These are phyloP conservation scores for Erysimum cheiranthoides DNA, from an alignment of 345 rosid species.

Conservation along the genomic window DNA sequence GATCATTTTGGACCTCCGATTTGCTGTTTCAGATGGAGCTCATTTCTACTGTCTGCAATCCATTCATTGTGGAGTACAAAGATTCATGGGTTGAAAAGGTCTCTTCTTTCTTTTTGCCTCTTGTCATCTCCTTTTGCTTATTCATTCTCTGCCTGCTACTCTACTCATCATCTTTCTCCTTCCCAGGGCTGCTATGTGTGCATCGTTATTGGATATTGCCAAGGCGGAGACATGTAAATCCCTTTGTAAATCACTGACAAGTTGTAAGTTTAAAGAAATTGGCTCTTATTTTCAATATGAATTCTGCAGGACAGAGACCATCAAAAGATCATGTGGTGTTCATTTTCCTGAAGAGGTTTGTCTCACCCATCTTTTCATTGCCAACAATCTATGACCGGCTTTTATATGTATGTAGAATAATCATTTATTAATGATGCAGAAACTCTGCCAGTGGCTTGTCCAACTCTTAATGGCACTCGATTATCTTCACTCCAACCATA, in stretches of 20 bases:
- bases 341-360: conserved; percentile 86
- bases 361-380: conserved; percentile 15
- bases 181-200: conserved; percentile 96
- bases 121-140: background rate
- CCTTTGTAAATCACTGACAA: background rate
- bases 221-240: conserved; percentile 94
- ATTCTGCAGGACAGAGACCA: conserved; percentile 79
- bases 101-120: conserved; percentile 9
- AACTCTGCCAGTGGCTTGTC: conserved; percentile 91
- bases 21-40: conserved; percentile 80
- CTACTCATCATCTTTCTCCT: conserved; percentile 27
- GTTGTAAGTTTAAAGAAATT: conserved; percentile 6
- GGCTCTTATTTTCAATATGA: conserved; percentile 31
- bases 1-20: conserved; percentile 21
- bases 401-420: background rate
- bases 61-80: conserved; percentile 94
- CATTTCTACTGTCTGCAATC: conserved; percentile 80
- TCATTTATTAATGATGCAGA: conserved; percentile 51
- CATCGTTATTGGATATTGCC: conserved; percentile 90
- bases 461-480: conserved; percentile 79
- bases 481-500: conserved; percentile 78
- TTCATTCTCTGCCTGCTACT: background rate
- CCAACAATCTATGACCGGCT: background rate
- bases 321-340: conserved; percentile 74
- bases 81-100: conserved; percentile 99